Evolutionary conservation across 2,329 filamentous ascomycete genomes (phyloP), one percentile per base, ranked within the genome.

Genomic region (Aspergillus jensenii): DNA sequence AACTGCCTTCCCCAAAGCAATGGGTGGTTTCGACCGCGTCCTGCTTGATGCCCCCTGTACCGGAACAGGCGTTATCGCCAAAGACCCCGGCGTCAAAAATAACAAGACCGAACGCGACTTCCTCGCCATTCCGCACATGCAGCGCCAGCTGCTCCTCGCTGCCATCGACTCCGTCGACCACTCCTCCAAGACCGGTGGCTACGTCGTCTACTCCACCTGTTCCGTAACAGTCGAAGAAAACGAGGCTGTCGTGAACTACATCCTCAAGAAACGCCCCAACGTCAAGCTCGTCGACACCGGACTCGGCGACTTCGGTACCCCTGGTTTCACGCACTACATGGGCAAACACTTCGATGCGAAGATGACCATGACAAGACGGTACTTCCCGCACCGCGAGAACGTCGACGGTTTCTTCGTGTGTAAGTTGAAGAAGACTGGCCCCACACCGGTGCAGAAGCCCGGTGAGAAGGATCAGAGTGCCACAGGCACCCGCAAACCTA

Each of bases 351-450:
- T 99, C 78, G 90, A 96, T 72, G 84, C 89, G 6, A 90, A 86
- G 65, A 86, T 99, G 80, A 90, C 89, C 70, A 81, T 93, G 72
- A 93, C 92, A 15, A 82, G 91, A 63, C 83, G 93, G 56, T 96
- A 91, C 80, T 96, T 96, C 77, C 91, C 92, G 0, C 91, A 96
- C 74, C 85, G 89, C 19, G 91, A 95, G 80, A 96, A 97, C 78
- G 92, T 99, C 35, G 95, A 98, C 74, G 95, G 95, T 63, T 99
- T 99, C 87, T 99, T 92, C 74, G 95, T 99, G 61, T 91, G 92
- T 70, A 99, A 99, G 77, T 90, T 99, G 78, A 93, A 96, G 78
- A 99, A 99, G 83, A 86, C 86, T 15, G 93, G 87, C 0, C 89
- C 91, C 3, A 90, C 90, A 41, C 88, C 90, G 37, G 55, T 64